These are phyloP conservation scores for Helicostylum pulchrum DNA, from an alignment of 192 early-diverging fungal genomes.

Conservation along the genomic window DNA sequence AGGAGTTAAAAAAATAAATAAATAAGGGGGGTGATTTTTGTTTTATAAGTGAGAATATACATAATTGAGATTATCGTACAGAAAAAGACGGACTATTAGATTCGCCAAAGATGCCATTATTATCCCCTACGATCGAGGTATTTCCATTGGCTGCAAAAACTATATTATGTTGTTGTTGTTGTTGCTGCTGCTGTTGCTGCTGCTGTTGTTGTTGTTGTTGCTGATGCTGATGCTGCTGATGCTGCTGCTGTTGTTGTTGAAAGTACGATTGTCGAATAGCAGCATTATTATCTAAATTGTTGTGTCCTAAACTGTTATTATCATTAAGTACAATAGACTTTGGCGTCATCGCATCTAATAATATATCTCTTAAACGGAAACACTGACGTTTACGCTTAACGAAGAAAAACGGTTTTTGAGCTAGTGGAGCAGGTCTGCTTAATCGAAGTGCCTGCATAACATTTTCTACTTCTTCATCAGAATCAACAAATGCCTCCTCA, in stretches of 20 bases:
- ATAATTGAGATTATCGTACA: neutral
- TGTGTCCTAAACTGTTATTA: neutral
- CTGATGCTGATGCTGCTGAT: no score
- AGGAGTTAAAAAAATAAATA: no score
- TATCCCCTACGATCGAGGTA: neutral
- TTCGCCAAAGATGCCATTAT: neutral
- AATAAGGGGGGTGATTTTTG: no score
- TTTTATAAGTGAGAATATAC: no score
- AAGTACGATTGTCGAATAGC: conserved; percentile 1
- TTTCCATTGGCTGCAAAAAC: neutral
- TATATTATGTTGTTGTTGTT: neutral
- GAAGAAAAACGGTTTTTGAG: conserved; percentile 45
- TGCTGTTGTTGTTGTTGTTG: no score
- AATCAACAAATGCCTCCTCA: conserved; percentile 54
- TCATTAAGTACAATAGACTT: conserved; percentile 6
- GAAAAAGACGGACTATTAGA: conserved; percentile 9
- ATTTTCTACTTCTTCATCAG: conserved; percentile 69
- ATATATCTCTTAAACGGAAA: conserved; percentile 59
- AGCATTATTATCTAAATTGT: neutral
- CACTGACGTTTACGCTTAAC: conserved; percentile 59
- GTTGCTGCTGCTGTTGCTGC: no score
- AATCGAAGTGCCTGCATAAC: conserved; percentile 62
- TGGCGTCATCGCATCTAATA: conserved; percentile 59
- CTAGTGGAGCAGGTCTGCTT: conserved; percentile 66
- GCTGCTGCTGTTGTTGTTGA: conserved; percentile 1